Conservation (phyloP, 2,329 filamentous ascomycete species). For the Colletotrichum sp. region DNA sequence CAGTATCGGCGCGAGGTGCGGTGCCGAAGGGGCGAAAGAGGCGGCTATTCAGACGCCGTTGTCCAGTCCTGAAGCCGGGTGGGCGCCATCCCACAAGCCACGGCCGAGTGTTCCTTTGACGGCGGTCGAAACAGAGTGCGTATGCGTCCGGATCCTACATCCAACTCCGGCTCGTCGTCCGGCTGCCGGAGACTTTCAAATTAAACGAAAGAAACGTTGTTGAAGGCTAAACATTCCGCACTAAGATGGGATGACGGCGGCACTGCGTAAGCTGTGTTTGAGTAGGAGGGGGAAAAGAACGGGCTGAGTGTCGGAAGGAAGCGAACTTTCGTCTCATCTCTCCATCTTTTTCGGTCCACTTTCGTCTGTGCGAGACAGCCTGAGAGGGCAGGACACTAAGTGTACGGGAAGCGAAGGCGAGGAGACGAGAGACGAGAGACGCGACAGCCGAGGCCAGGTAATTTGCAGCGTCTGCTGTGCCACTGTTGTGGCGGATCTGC, state of each 20-base stretch:
- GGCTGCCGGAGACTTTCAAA: not conserved
- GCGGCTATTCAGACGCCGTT: constrained; percentile 13
- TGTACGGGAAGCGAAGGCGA: not conserved
- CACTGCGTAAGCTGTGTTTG: constrained; percentile 3
- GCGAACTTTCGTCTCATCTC: constrained; percentile 4
- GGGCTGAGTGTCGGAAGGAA: constrained; percentile 11
- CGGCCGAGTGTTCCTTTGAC: not conserved
- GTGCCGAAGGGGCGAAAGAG: not conserved
- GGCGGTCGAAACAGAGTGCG: not conserved
- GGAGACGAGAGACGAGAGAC: not conserved
- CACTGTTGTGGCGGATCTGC: not conserved
- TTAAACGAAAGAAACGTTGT: not conserved
- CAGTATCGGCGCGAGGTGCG: not conserved
- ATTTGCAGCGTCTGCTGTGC: not conserved
- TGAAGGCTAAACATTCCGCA: not conserved
- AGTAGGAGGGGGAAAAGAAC: not conserved
- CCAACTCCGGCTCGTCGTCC: not conserved
- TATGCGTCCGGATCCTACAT: not conserved
- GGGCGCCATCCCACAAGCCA: not conserved
- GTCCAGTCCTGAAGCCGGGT: not conserved
- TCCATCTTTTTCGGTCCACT: not conserved
- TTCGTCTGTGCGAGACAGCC: not conserved
- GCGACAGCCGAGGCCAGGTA: not conserved
- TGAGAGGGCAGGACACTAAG: not conserved
- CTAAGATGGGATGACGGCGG: not conserved